phyloP scores from a whole-genome alignment of 306 rosid genomes.

The Malus sylvestris region DNA sequence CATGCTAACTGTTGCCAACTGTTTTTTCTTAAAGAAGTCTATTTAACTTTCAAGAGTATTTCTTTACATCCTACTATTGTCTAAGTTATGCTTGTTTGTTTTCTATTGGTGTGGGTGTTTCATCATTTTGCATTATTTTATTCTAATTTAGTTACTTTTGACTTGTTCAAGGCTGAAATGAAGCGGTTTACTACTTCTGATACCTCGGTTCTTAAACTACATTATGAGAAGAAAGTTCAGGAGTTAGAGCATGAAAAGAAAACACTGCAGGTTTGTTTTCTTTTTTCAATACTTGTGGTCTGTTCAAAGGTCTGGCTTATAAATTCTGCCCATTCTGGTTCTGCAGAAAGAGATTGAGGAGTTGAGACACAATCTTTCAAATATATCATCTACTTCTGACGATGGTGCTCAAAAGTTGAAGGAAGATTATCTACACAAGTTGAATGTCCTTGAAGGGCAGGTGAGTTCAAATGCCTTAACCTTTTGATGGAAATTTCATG shows the following conservation, averaged over 20 bases:
- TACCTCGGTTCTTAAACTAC: slow-evolving; percentile 68
- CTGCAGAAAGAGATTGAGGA: slow-evolving; percentile 79
- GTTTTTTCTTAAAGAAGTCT: too few relatives aligned
- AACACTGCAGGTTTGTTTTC: slow-evolving; percentile 57
- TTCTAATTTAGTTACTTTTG: not conserved
- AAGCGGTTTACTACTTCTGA: slow-evolving; percentile 51
- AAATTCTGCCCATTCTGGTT: not conserved
- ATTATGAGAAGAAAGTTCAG: slow-evolving; percentile 84
- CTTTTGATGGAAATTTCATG: slow-evolving; percentile 5
- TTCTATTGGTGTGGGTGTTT: not conserved
- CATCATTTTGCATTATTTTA: not conserved
- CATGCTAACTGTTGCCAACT: not conserved
- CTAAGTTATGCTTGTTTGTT: not conserved
- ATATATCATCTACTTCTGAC: slow-evolving; percentile 67
- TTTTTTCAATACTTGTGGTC: not conserved
- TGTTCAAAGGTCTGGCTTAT: not conserved
- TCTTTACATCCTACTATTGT: not conserved
- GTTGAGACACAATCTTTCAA: slow-evolving; percentile 51
- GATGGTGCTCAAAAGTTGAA: slow-evolving; percentile 84
- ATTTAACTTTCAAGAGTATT: not conserved
- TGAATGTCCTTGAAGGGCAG: slow-evolving; percentile 80
- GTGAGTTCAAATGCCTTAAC: slow-evolving; percentile 30
- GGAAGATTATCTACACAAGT: slow-evolving; percentile 84
- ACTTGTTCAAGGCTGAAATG: slow-evolving; percentile 77
- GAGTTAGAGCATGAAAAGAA: slow-evolving; percentile 90